Percentiles rank a stretch among this genome's conserved stretches.
Conservation (phyloP, 2,329 filamentous ascomycete species). For the Drechslerella dactyloides region DNA sequence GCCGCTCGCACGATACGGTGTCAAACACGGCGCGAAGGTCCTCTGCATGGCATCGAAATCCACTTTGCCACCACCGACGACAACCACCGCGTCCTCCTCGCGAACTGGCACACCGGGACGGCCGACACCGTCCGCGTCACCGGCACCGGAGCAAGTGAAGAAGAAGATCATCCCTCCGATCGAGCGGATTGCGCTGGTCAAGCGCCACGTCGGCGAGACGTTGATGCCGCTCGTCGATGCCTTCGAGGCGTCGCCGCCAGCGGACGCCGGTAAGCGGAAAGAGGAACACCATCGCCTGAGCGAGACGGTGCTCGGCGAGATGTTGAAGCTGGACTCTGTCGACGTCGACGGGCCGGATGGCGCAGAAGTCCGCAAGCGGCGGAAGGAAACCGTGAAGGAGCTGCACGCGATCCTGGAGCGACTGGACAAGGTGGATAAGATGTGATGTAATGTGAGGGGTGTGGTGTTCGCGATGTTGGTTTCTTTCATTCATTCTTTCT, state of each 20-base stretch:
- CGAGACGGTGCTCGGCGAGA: constrained; percentile 76
- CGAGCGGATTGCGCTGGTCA: constrained; percentile 72
- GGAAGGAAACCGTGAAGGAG: constrained; percentile 76
- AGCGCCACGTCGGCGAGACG: constrained; percentile 68
- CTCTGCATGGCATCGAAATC: constrained; percentile 52
- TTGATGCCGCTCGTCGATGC: constrained; percentile 70
- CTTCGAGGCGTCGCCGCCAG: constrained; percentile 68
- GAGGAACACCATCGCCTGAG: constrained; percentile 77
- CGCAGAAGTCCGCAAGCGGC: constrained; percentile 66
- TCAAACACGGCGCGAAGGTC: constrained; percentile 52
- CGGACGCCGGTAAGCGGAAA: constrained; percentile 70
- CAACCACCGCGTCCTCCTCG: constrained; percentile 51
- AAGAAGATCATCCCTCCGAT: constrained; percentile 59
- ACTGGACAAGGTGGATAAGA: constrained; percentile 64
- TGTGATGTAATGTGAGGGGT: constrained; percentile 14
- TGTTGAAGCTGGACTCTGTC: constrained; percentile 78
- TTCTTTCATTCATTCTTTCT: constrained; percentile 1
- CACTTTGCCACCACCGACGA: constrained; percentile 17
- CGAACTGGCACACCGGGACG: constrained; percentile 59
- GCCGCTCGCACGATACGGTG: constrained; percentile 48
- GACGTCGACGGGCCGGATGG: constrained; percentile 71
- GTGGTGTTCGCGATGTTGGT: background rate
- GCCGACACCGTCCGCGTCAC: constrained; percentile 57
- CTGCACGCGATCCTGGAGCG: constrained; percentile 71
- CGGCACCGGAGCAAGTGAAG: constrained; percentile 54